Evolutionary conservation across 495 filamentous ascomycete genomes (phyloP).

Genomic region (Talaromyces borbonicus): DNA sequence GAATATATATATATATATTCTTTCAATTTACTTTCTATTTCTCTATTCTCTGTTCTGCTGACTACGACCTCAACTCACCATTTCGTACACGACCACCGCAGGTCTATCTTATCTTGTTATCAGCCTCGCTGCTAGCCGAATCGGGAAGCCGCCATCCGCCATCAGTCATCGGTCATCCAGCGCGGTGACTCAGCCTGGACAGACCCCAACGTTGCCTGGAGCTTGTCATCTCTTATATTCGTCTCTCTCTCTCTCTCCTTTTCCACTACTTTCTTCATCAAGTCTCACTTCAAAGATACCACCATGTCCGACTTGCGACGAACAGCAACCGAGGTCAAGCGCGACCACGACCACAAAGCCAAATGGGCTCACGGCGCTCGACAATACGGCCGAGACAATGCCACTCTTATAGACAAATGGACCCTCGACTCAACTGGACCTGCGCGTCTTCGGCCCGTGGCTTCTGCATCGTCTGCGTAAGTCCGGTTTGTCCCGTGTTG

Average conservation of each 20-base stretch:
- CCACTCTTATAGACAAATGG: neutral
- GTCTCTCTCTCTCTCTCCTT: neutral
- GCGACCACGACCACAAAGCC: slow-evolving; percentile 40
- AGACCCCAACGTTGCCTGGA: too few species aligned
- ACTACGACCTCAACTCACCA: neutral
- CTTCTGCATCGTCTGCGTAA: slow-evolving; percentile 13
- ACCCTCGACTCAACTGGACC: neutral
- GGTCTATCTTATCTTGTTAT: neutral
- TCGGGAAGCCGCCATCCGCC: neutral
- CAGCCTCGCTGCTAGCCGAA: neutral
- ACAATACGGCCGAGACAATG: slow-evolving; percentile 2
- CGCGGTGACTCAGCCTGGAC: neutral
- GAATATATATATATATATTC: neutral
- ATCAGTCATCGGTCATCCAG: slow-evolving; percentile 2
- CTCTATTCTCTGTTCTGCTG: neutral
- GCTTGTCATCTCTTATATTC: neutral
- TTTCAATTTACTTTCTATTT: neutral
- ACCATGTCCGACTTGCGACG: slow-evolving; percentile 15
- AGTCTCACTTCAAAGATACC: neutral
- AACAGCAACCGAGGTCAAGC: slow-evolving; percentile 25
- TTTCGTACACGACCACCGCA: neutral
- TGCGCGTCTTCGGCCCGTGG: slow-evolving; percentile 17
- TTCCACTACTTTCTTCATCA: neutral
- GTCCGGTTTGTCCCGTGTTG: neutral
- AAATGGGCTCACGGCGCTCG: slow-evolving; percentile 44